phyloP scores from a whole-genome alignment of 2,329 filamentous ascomycete species.

The Fusarium subglutinans region DNA sequence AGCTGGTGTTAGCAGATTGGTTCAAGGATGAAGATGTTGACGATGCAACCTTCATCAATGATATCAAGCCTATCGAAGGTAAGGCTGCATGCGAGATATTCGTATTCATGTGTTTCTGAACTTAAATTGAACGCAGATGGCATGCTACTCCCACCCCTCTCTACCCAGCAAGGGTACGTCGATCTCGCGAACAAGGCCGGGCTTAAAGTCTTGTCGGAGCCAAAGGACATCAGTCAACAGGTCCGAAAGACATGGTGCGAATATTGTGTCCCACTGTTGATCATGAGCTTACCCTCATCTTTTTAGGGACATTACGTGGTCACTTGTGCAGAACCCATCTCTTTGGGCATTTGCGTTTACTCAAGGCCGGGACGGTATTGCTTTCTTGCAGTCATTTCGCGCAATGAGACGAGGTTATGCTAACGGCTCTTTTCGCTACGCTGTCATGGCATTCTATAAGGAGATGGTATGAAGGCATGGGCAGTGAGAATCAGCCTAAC shows the following conservation, averaged over 20 bases:
- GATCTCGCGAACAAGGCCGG: slow-evolving; percentile 59
- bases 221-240: slow-evolving; percentile 66
- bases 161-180: slow-evolving; percentile 63
- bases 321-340: slow-evolving; percentile 66
- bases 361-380: slow-evolving; percentile 67
- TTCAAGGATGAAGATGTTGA: slow-evolving; percentile 63
- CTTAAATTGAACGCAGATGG: slow-evolving; percentile 53
- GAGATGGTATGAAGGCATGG: background rate
- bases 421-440: slow-evolving; percentile 67
- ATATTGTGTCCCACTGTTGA: background rate
- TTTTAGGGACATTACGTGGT: slow-evolving; percentile 69
- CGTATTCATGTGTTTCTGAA: background rate
- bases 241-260: slow-evolving; percentile 68
- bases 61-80: slow-evolving; percentile 70
- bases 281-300: background rate
- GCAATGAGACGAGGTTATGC: slow-evolving; percentile 69
- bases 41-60: slow-evolving; percentile 55
- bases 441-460: slow-evolving; percentile 66
- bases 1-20: slow-evolving; percentile 69
- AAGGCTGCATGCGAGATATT: background rate
- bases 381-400: slow-evolving; percentile 68
- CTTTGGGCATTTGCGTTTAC: slow-evolving; percentile 70
- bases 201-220: slow-evolving; percentile 54
- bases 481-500: background rate
- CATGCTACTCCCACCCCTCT: slow-evolving; percentile 68